Conservation (phyloP, 257 asterid species). For the Solanum etuberosum region DNA sequence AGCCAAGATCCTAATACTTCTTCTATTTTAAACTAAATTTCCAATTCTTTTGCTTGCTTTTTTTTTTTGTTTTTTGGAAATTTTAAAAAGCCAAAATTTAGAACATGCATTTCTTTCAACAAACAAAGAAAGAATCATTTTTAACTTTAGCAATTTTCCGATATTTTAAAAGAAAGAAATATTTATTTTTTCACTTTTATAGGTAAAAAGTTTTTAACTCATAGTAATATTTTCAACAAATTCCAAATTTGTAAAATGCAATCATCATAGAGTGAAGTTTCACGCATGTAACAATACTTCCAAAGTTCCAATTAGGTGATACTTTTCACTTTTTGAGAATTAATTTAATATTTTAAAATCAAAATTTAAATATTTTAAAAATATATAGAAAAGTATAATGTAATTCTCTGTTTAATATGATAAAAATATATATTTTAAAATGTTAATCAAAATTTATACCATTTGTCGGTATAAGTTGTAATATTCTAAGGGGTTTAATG, state of each 20-base stretch:
- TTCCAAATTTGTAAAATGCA: not conserved
- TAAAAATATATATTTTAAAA: not conserved
- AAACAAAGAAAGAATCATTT: not conserved
- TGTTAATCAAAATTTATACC: not conserved
- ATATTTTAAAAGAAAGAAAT: not conserved
- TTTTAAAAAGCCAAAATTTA: not conserved
- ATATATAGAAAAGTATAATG: not conserved
- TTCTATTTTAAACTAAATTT: not conserved
- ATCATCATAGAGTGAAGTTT: not conserved
- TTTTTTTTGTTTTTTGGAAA: not conserved
- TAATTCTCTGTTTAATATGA: not conserved
- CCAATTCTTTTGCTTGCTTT: not conserved
- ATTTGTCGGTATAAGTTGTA: not conserved
- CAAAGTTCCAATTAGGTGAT: not conserved
- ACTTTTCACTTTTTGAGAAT: not conserved
- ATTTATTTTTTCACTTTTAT: not conserved
- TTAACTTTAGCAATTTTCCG: not conserved
- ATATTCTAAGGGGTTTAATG: not conserved
- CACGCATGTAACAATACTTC: not conserved
- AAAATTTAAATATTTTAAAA: not conserved
- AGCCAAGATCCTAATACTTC: too few relatives aligned
- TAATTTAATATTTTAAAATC: not conserved
- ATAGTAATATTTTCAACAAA: not conserved
- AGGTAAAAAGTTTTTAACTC: not conserved
- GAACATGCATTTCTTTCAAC: not conserved